A percentile compares a stretch with the other conserved stretches of the same genome.
phyloP scores from a whole-genome alignment of 2,329 filamentous ascomycete species.

The Kalaharituber pfeilii region DNA sequence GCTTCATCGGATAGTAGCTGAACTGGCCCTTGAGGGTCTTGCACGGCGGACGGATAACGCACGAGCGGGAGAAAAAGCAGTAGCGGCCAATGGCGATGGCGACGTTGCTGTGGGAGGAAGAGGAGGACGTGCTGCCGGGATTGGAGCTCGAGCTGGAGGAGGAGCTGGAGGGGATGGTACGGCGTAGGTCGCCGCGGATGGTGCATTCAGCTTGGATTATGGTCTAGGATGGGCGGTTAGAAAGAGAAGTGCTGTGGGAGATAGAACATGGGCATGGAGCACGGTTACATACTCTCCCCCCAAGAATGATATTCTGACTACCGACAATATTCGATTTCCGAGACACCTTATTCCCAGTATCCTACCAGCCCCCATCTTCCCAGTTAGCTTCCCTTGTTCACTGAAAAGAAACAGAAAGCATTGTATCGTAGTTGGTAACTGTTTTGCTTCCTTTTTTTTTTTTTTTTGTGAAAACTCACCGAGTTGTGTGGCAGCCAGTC shows the following conservation, averaged over 20 bases:
- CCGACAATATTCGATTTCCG: constrained; percentile 81
- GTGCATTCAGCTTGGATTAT: constrained; percentile 92
- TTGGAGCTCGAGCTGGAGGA: neutral
- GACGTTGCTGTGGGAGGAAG: no score
- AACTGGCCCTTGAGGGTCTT: constrained; percentile 62
- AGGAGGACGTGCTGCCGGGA: no score
- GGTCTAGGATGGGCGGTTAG: constrained; percentile 33
- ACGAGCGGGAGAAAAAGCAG: constrained; percentile 67
- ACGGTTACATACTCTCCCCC: constrained; percentile 56
- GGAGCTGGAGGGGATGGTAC: constrained; percentile 29
- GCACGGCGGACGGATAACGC: constrained; percentile 65
- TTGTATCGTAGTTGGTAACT: neutral
- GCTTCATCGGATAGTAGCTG: constrained; percentile 74
- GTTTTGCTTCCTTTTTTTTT: neutral
- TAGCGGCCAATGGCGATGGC: constrained; percentile 82
- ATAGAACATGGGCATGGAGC: no score
- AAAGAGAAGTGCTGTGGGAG: no score
- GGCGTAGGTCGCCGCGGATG: constrained; percentile 74
- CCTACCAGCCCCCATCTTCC: constrained; percentile 37
- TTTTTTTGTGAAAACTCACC: neutral
- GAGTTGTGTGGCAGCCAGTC: neutral
- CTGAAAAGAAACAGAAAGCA: neutral
- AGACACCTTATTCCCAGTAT: constrained; percentile 96
- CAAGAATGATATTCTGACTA: constrained; percentile 94
- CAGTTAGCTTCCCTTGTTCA: neutral